Conservation (phyloP, 129 eudicot species). For the Escallonia herrerae region DNA sequence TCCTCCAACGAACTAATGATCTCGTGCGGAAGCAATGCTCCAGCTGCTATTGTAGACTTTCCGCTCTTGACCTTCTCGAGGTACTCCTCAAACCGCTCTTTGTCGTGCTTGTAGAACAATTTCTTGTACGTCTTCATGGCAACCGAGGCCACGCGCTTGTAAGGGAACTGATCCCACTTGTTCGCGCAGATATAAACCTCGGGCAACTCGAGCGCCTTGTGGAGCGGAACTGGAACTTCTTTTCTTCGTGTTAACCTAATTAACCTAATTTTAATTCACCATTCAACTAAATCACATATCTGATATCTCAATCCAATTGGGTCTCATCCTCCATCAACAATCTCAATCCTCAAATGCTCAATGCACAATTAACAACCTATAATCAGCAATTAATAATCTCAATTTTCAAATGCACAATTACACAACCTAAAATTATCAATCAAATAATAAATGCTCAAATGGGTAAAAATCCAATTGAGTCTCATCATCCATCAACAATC, state of each 20-base stretch:
- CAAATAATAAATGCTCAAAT: too few relatives aligned
- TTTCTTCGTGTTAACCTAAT: neutral
- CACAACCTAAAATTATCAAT: too few relatives aligned
- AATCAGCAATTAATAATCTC: too few relatives aligned
- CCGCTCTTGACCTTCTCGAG: neutral
- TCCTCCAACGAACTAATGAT: neutral
- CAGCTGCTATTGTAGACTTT: neutral
- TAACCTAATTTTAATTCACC: too few relatives aligned
- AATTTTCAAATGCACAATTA: too few relatives aligned
- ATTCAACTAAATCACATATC: too few relatives aligned
- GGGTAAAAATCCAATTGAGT: too few relatives aligned
- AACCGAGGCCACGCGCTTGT: neutral
- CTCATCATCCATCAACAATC: too few relatives aligned
- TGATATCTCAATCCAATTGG: too few relatives aligned
- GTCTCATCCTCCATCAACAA: too few relatives aligned
- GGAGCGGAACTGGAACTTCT: constrained; percentile 3
- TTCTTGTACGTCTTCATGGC: neutral
- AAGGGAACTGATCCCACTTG: neutral
- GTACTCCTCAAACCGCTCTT: neutral
- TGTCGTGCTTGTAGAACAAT: neutral
- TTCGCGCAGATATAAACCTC: neutral
- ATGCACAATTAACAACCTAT: too few relatives aligned
- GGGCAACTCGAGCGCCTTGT: neutral
- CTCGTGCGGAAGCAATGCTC: neutral
- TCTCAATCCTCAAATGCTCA: too few relatives aligned